Evolutionary conservation across 805 yeast species (phyloP), one percentile per base, ranked within the genome.

Genomic region (Brettanomyces bruxellensis): DNA sequence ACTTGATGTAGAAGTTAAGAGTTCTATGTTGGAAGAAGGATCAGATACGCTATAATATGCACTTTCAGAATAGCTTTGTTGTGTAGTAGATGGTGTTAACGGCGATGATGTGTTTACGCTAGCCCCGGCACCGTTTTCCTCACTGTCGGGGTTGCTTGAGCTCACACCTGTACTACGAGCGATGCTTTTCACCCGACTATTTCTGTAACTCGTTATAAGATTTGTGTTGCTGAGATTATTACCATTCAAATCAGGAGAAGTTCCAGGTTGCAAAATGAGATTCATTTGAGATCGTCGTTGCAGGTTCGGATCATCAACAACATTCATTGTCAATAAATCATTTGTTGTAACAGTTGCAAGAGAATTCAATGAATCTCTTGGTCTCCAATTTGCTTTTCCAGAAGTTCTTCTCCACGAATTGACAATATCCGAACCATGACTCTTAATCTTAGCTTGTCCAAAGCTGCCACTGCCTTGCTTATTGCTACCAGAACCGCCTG

Each of bases 331-430:
- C 58, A 88, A 73, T 41, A 89, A 73, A 59, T 87, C 91, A 44
- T 83, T 86, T 1, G 96, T 87, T 32, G 90, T 81, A 34, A 90
- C 90, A 0, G 96, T 88, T 25, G 88, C 89, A 47, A 84, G 57
- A 0, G 96, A 86, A 36, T 75, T 76, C 47, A 78, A 70, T 8
- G 95, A 83, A 34, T 76, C 80, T 60, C 91, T 76, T 41, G 76
- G 69, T 51, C 70, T 68, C 70, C 72, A 67, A 35, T 60, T 54
- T 38, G 60, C 60, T 25, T 60, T 55, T 14, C 59, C 55, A 52
- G 67, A 59, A 4, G 69, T 65, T 50, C 63, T 67, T 56, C 89
- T 70, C 90, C 90, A 83, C 4, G 83, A 82, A 56, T 66, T 74
- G n/a, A 59, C 59, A 24, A 43, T 48, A 41, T 44, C 41, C 42